Base-by-base conservation (phyloP, 805 yeast species). In the Ogataea pilisensis region DNA sequence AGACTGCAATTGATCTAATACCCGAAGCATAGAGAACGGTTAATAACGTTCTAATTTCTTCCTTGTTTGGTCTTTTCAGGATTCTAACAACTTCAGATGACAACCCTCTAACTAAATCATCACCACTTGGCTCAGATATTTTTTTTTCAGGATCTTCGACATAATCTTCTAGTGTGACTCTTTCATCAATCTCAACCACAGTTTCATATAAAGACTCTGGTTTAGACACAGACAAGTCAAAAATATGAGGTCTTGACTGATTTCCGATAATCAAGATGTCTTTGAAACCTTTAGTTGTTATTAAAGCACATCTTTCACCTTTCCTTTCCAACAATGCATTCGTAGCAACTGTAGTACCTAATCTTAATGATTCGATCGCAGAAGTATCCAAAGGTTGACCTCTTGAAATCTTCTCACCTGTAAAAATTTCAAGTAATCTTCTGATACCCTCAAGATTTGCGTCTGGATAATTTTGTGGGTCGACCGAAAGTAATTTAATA, bases 331-430 rank as follows among this genome's bases (percentile, higher is more conserved):
- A 70, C 26, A 93, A 72, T 1, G 98, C 96, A 64, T 91, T 91
- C 7, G 98, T 91, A 2, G 99, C 98, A 9, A 89, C 93, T 0
- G 97, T 90, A 4, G 97, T 89, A 3, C 97, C 97, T 85, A 90
- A 82, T 41, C 95, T 70, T 35, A 89, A 78, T 32, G 81, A 75
- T 39, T 77, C 79, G 29, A 88, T 84, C 3, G 64, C 63, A 3
- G 79, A 70, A 1, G 86, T 72, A 43, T 82, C 87, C 44, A 89
- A 61, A 3, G 76, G 79, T 28, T 61, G 60, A 8, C 76, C 76
- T 37, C 85, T 69, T 3, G 89, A 82, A 37, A 85, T 84, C 8
- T 56, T 36, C 6, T 57, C 60, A 1, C 75, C 73, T 1, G 78
- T 73, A 45, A 77, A 76, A 18, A 65, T 63, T 56, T 85, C 95